These are phyloP conservation scores for Venustampulla echinocandica DNA, from an alignment of 495 filamentous ascomycete genomes.

Conservation along the genomic window DNA sequence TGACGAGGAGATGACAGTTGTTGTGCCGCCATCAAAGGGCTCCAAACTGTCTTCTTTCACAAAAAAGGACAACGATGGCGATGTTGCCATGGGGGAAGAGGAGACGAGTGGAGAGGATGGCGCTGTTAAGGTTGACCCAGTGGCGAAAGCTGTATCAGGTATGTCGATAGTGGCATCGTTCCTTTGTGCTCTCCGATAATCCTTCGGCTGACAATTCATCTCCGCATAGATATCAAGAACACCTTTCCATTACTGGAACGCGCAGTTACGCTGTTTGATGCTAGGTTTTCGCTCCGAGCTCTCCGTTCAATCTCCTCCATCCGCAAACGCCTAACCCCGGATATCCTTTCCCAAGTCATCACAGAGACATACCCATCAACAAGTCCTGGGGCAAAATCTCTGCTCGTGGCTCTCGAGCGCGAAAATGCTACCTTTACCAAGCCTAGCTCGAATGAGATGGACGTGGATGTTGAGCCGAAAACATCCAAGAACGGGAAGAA, in stretches of 20 bases:
- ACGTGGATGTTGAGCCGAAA: conserved; percentile 55
- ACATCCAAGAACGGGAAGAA: conserved; percentile 42
- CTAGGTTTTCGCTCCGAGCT: conserved; percentile 87
- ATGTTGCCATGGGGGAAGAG: conserved; percentile 65
- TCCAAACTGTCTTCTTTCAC: conserved; percentile 53
- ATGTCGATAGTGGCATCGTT: conserved; percentile 13
- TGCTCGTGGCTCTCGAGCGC: conserved; percentile 60
- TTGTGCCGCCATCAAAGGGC: conserved; percentile 70
- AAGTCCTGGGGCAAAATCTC: conserved; percentile 54
- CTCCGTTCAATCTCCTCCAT: conserved; percentile 91
- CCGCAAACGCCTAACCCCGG: conserved; percentile 78
- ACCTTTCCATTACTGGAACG: conserved; percentile 87
- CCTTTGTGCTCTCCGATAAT: neutral
- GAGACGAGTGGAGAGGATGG: conserved; percentile 32
- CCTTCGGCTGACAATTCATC: conserved; percentile 1
- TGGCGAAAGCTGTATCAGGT: conserved; percentile 47
- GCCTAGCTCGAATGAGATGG: conserved; percentile 56
- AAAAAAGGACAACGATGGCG: conserved; percentile 57
- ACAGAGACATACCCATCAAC: conserved; percentile 66
- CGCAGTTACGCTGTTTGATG: conserved; percentile 87
- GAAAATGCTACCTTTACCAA: conserved; percentile 50
- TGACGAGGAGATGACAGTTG: conserved; percentile 77
- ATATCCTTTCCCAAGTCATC: conserved; percentile 72
- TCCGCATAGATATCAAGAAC: conserved; percentile 70
- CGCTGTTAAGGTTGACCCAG: conserved; percentile 47